Base-by-base conservation (phyloP, 2,329 filamentous ascomycete species). In the Epichloe brachyelytri region DNA sequence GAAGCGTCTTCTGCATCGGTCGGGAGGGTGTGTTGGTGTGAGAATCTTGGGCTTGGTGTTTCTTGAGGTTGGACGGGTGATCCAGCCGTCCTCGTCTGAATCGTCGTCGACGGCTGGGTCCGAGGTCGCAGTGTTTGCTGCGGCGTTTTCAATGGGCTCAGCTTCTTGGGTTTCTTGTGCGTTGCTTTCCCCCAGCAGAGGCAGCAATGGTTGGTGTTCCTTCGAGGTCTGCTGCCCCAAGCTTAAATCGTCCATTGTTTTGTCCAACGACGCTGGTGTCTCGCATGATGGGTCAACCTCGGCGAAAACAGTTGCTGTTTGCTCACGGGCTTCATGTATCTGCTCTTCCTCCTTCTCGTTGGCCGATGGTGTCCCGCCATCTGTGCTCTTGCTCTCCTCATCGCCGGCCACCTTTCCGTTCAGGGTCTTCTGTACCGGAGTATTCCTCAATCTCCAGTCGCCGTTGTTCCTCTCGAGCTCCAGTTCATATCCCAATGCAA, bases 401-500 rank as follows among this genome's bases (percentile, higher is more conserved):
- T 20, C 15, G 15, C 53, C 33, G 4, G 45, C 38, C 26, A 54
- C 78, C 57, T 76, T 77, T 3, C 86, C 86, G 63, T 91, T 91
- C 51, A 90, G 63, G 1, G 77, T 67, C 66, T 89, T 90, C 65
- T 95, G 89, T 1, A 83, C 85, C 0, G 91, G 91, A 3, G 79
- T 77, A 52, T 78, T 86, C 55, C 90, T 77, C 65, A 96, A 62
- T 53, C 90, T 79, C 85, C 88, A 95, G 64, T 95, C 83, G 2
- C 90, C 90, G n/a, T 83, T 81, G 64, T 95, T 94, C 53, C 83
- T 75, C 71, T 97, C 90, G 60, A 87, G 86, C 61, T 97, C 91
- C n/a, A 97, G 65, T 65, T 98, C 93, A 65, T 97, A 97, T 1
- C 88, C 86, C 51, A 98, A 72, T 8, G 91, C 93, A 62, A 97